These are phyloP conservation scores for Fusarium protoensiforme DNA, from an alignment of 2,329 filamentous ascomycete genomes.

Conservation along the genomic window DNA sequence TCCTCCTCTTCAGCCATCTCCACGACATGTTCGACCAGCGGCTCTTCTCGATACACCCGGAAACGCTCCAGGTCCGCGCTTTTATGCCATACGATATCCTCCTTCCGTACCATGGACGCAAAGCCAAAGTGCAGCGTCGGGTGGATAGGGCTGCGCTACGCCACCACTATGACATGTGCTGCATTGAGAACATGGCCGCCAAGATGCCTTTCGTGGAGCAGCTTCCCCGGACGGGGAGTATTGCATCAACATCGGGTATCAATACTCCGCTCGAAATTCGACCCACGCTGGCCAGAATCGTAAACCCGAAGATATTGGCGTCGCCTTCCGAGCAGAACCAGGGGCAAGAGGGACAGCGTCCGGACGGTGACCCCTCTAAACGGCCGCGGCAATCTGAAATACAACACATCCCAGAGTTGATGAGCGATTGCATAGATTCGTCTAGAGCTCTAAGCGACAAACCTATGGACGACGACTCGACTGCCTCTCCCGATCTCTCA, in stretches of 20 bases:
- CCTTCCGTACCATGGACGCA: neutral
- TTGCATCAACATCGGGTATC: neutral
- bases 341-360: neutral
- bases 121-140: neutral
- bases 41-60: neutral
- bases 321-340: neutral
- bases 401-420: neutral
- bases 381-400: neutral
- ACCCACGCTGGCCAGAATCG: neutral
- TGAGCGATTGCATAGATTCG: neutral
- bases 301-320: neutral
- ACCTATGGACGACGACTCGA: neutral
- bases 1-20: neutral
- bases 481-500: neutral
- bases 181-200: neutral
- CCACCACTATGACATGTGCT: neutral
- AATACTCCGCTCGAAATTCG: neutral
- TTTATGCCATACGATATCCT: neutral
- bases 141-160: neutral
- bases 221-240: neutral
- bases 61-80: neutral
- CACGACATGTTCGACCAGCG: neutral
- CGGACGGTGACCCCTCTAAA: neutral
- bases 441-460: neutral
- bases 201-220: neutral